A percentile compares a stretch with the other conserved stretches of the same genome.
Evolutionary conservation across 805 yeast species (phyloP).

Genomic region (Maudiozyma pseudohumilis): DNA sequence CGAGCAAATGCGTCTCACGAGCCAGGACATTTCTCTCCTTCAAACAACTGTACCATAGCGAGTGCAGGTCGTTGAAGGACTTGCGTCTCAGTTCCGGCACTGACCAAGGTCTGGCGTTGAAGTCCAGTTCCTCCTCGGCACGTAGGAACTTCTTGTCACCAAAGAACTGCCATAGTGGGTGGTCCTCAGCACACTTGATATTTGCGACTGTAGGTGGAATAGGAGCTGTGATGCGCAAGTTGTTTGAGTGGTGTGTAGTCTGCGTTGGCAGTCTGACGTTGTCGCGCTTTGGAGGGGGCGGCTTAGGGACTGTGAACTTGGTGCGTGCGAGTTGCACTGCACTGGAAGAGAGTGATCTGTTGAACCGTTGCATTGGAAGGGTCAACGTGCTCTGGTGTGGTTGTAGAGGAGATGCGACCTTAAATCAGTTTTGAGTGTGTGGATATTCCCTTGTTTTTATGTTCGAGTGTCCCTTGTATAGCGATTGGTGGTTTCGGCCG

Average conservation of each 20-base stretch:
- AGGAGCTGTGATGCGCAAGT: slow-evolving; percentile 60
- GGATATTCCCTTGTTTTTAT: too few species aligned
- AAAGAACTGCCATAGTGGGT: slow-evolving; percentile 94
- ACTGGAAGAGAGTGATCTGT: neutral
- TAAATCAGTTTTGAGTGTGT: too few species aligned
- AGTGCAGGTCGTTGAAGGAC: slow-evolving; percentile 84
- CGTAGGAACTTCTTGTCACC: slow-evolving; percentile 53
- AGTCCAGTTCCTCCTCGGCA: slow-evolving; percentile 40
- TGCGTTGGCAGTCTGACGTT: slow-evolving; percentile 21
- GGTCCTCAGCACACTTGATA: slow-evolving; percentile 66
- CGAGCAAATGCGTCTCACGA: slow-evolving; percentile 55
- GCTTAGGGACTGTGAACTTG: slow-evolving; percentile 30
- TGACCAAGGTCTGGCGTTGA: slow-evolving; percentile 70
- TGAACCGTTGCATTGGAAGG: neutral
- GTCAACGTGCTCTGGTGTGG: too few species aligned
- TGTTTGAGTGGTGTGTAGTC: slow-evolving; percentile 19
- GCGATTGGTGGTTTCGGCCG: too few species aligned
- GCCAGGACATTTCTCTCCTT: slow-evolving; percentile 73
- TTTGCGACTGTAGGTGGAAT: slow-evolving; percentile 74
- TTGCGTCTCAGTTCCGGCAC: slow-evolving; percentile 84
- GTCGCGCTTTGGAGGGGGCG: slow-evolving; percentile 17
- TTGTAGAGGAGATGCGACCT: too few species aligned
- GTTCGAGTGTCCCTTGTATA: too few species aligned
- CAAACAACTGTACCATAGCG: slow-evolving; percentile 79
- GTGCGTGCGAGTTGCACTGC: slow-evolving; percentile 30